Evolutionary conservation across 768 basidiomycete genomes (phyloP).

Genomic region (Pleurotus sapidus): DNA sequence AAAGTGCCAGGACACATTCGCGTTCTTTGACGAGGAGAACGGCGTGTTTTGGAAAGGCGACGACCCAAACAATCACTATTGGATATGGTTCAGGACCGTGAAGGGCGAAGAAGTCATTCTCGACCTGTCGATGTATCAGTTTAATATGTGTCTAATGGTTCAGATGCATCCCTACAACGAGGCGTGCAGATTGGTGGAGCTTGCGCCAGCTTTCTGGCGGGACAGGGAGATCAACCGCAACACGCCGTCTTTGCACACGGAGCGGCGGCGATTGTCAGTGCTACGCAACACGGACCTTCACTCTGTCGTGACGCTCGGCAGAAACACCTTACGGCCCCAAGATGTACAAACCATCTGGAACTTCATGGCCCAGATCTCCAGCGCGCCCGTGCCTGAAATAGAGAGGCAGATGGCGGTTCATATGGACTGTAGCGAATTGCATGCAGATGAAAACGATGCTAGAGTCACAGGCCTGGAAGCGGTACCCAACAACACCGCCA

Average conservation of each 20-base stretch:
- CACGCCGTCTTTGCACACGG: constrained; percentile 13
- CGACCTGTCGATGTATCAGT: constrained; percentile 40
- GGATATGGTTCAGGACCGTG: constrained; percentile 46
- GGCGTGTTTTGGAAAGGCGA: constrained; percentile 28
- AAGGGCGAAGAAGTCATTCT: constrained; percentile 38
- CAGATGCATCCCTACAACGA: constrained; percentile 13
- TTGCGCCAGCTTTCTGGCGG: constrained; percentile 23
- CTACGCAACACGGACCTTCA: constrained; percentile 23
- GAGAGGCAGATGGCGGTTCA: constrained; percentile 21
- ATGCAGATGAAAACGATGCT: constrained; percentile 10
- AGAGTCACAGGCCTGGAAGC: constrained; percentile 13
- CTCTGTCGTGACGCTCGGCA: constrained; percentile 11
- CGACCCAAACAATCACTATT: constrained; percentile 44
- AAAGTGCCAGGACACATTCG: constrained; percentile 30
- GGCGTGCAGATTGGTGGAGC: not conserved
- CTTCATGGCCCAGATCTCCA: constrained; percentile 30
- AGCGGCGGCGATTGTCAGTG: constrained; percentile 22
- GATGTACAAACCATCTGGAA: constrained; percentile 14
- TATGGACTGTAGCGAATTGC: constrained; percentile 10
- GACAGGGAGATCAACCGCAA: constrained; percentile 13
- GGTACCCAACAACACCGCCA: constrained; percentile 21
- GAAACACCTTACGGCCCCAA: constrained; percentile 7
- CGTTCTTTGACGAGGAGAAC: constrained; percentile 25
- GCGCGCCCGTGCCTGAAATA: constrained; percentile 11
- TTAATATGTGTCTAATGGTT: constrained; percentile 33